A percentile compares a stretch with the other conserved stretches of the same genome.
Evolutionary conservation across 495 filamentous ascomycete genomes (phyloP).

Genomic region (Cladorrhinum samala): DNA sequence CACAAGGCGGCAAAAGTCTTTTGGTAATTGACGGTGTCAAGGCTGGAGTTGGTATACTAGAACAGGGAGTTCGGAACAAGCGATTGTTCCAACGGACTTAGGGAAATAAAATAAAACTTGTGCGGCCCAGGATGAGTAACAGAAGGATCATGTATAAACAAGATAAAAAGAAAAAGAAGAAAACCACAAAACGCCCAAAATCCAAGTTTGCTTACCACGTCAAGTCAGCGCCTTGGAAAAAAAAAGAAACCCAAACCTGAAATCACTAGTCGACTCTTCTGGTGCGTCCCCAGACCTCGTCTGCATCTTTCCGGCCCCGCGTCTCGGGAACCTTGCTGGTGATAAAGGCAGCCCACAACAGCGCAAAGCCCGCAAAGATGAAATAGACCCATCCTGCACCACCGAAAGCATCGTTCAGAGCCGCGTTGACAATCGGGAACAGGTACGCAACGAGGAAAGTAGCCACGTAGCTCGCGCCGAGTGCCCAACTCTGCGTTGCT

Average conservation of each 20-base stretch:
- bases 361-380: constrained; percentile 71
- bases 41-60: constrained; percentile 66
- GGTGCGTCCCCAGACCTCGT: constrained; percentile 82
- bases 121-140: too few relatives aligned
- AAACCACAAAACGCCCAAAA: background rate
- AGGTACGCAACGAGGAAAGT: constrained; percentile 91
- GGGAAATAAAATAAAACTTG: too few relatives aligned
- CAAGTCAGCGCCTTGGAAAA: background rate
- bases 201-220: background rate
- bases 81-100: constrained; percentile 25
- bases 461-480: constrained; percentile 83
- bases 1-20: constrained; percentile 51
- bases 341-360: constrained; percentile 60
- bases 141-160: constrained; percentile 5
- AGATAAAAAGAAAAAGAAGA: background rate
- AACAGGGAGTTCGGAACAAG: constrained; percentile 44
- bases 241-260: background rate
- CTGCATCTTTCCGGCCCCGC: constrained; percentile 66
- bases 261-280: constrained; percentile 43
- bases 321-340: constrained; percentile 73
- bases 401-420: constrained; percentile 50
- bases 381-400: constrained; percentile 81
- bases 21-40: constrained; percentile 80
- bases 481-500: constrained; percentile 74
- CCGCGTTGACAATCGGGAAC: constrained; percentile 78